Base-by-base conservation (phyloP, 139 green algal genomes). In the Closterium sp. region DNA sequence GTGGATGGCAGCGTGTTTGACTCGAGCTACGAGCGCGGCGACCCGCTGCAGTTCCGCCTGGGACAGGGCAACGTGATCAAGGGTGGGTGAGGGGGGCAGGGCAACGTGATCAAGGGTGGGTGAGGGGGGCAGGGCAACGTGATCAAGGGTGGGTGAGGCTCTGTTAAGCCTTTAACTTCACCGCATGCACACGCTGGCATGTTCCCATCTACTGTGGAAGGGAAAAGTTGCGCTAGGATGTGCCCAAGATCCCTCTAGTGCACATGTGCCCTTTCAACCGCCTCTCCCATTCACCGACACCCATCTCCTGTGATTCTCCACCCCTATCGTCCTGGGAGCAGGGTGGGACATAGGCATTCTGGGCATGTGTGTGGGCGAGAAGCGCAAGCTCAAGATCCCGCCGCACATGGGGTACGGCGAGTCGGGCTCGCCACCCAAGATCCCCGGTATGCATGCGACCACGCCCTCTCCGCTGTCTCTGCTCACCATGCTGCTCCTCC, bases 1-100 rank as follows among this genome's bases (percentile, higher is more conserved):
- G 86, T 96, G 31, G 97, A 99, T 87, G 98, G 97, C 79, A 96
- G 92, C 32, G 97, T 98, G 91, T 99, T 99, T 96, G 98, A 99
- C 95, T 97, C 95, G 9, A 97, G 94, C 86, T 89, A 96, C 5
- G 97, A 98, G 92, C 95, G 98, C 24, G 94, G 93, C 32, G 94
- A 97, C 27, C 97, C 97, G 9, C 99, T 99, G 91, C 95, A 94
- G 27, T 99, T 96, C 89, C 94, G 27, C 24, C 62, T 96, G 32
- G 94, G 94, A 2, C 32, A 84, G n/a, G 96, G 97, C 86, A 92
- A 95, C 19, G 97, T 99, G 22, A 99, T 99, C 96, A 99, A 99
- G 94, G 97, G 97, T 91, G 79, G 97, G 70, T 86, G 45, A 13
- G 45, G 45, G 45, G 45, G 10, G 45, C 11, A 19, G 45, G 11